Evolutionary conservation across 257 asterid species (phyloP).

Genomic region (Nicotiana tabacum): DNA sequence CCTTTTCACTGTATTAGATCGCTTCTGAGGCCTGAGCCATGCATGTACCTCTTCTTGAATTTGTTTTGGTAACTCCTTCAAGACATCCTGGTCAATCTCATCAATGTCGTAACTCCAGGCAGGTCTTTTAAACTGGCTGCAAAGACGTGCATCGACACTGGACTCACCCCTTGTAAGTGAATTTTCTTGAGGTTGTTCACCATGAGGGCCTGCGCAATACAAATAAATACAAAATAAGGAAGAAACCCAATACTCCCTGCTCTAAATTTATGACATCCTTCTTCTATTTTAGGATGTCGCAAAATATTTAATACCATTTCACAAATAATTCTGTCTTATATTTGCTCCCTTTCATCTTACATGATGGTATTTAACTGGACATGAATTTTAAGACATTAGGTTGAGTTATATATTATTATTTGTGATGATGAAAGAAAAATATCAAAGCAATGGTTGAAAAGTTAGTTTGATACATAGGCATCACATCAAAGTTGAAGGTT

Average conservation of each 20-base stretch:
- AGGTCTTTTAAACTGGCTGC: constrained; percentile 25
- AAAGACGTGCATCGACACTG: constrained; percentile 11
- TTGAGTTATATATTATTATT: background rate
- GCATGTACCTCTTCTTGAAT: constrained; percentile 80
- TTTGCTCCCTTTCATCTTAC: background rate
- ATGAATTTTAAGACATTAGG: background rate
- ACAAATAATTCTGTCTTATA: background rate
- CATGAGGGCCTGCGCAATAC: background rate
- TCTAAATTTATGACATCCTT: background rate
- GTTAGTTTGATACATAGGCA: background rate
- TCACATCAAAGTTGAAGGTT: background rate
- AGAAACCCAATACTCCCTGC: background rate
- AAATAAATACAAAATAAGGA: background rate
- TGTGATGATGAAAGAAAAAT: background rate
- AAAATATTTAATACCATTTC: background rate
- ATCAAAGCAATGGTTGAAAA: background rate
- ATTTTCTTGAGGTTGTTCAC: constrained; percentile 23
- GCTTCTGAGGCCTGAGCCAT: constrained; percentile 69
- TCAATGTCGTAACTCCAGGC: constrained; percentile 56
- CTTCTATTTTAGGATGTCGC: background rate
- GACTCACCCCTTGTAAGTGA: constrained; percentile 24
- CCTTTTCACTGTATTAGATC: constrained; percentile 39
- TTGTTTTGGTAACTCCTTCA: constrained; percentile 68
- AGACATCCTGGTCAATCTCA: constrained; percentile 63
- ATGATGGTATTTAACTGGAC: background rate